Percentiles rank a stretch among this genome's conserved stretches.
phyloP scores from a whole-genome alignment of 192 early-diverging fungal genomes.

The Fimicolochytrium jonesii region DNA sequence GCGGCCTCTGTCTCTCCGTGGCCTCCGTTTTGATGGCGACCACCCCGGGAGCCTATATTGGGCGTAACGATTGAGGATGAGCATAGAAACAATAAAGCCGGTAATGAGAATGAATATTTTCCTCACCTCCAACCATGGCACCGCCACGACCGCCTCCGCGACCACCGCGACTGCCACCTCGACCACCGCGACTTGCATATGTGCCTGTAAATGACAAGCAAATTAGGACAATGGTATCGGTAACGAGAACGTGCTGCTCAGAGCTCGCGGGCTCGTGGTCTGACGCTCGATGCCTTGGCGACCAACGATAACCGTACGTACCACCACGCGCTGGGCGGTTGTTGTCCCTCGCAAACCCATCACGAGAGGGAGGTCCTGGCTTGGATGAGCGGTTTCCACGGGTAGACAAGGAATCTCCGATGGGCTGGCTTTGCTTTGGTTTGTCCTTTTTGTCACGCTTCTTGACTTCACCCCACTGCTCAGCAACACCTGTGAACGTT shows the following conservation, averaged over 20 bases:
- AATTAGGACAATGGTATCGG: too few species aligned
- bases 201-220: constrained; percentile 17
- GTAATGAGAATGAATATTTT: neutral
- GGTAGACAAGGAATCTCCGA: too few species aligned
- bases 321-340: constrained; percentile 52
- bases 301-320: too few species aligned
- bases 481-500: constrained; percentile 67
- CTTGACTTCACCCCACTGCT: constrained; percentile 86
- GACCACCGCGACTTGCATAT: constrained; percentile 47
- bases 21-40: too few species aligned
- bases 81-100: neutral
- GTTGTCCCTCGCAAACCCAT: neutral
- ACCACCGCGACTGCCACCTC: constrained; percentile 66
- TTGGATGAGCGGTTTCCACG: too few species aligned
- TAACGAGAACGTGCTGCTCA: too few species aligned
- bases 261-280: too few species aligned
- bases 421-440: constrained; percentile 31
- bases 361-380: too few species aligned
- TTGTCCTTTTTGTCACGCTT: constrained; percentile 62
- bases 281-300: too few species aligned
- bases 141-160: constrained; percentile 48
- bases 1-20: too few species aligned
- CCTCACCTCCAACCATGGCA: constrained; percentile 32
- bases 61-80: too few species aligned
- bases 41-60: neutral